Evolutionary conservation across 1,284 basidiomycete genomes (phyloP).

Genomic region (Vanrija humicola): DNA sequence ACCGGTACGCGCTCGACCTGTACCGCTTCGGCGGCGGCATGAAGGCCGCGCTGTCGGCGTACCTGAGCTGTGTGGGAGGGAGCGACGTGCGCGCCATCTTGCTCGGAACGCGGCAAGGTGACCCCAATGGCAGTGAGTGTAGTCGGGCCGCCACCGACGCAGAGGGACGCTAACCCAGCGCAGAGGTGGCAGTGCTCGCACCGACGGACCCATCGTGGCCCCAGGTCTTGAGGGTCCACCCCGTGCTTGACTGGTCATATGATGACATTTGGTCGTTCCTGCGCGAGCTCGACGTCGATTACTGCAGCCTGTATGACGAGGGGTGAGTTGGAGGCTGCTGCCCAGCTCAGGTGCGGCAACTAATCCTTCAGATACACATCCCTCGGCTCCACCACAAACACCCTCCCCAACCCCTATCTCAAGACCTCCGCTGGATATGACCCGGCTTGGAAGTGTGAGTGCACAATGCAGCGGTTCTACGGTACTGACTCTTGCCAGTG

Average conservation of each 20-base stretch:
- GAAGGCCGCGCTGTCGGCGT: conserved; percentile 71
- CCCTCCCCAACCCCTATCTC: conserved; percentile 83
- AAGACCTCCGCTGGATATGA: conserved; percentile 43
- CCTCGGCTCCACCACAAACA: conserved; percentile 91
- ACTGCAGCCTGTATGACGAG: conserved; percentile 84
- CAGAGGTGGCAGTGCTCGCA: conserved; percentile 63
- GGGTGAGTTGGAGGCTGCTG: conserved; percentile 56
- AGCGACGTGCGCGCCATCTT: conserved; percentile 67
- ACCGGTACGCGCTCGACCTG: conserved; percentile 73
- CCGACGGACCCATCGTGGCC: conserved; percentile 89
- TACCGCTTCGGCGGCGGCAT: conserved; percentile 75
- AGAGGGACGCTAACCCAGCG: conserved; percentile 3
- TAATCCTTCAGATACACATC: conserved; percentile 73
- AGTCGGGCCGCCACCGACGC: not conserved
- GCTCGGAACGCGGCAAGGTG: conserved; percentile 78
- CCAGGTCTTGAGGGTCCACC: conserved; percentile 82
- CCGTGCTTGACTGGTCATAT: conserved; percentile 94
- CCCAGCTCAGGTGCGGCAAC: no score
- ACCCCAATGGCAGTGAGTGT: conserved; percentile 84
- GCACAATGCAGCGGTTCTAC: conserved; percentile 1
- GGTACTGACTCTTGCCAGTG: conserved; percentile 19
- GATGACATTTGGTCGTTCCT: conserved; percentile 85
- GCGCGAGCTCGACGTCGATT: conserved; percentile 68
- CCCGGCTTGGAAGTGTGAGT: conserved; percentile 42
- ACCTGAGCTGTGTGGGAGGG: conserved; percentile 56